These are phyloP conservation scores for Tardiomyces blankii DNA, from an alignment of 1,139 yeast genomes.

Conservation along the genomic window DNA sequence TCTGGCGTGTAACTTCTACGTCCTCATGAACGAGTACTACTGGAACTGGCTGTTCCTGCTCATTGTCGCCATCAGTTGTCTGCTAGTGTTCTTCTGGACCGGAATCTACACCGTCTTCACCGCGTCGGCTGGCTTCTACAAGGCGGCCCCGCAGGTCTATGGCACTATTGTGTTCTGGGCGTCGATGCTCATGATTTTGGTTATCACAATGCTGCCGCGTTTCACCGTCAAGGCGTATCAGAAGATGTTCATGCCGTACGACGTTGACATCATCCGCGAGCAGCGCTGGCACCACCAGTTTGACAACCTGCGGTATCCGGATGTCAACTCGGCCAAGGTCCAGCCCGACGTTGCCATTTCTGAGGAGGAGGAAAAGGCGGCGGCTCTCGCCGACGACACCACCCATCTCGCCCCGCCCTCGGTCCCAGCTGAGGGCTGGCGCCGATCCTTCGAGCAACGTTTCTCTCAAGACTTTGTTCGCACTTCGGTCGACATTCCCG, in stretches of 20 bases:
- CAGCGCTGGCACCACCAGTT: slow-evolving; percentile 16
- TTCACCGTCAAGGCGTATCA: slow-evolving; percentile 52
- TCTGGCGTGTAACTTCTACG: slow-evolving; percentile 68
- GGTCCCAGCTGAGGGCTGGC: neutral
- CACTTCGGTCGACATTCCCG: slow-evolving; percentile 10
- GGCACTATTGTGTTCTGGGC: slow-evolving; percentile 77
- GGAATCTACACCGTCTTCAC: slow-evolving; percentile 73
- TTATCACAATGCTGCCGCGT: slow-evolving; percentile 67
- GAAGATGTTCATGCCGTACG: slow-evolving; percentile 57
- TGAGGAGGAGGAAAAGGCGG: slow-evolving; percentile 4
- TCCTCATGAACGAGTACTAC: slow-evolving; percentile 70
- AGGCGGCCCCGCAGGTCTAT: slow-evolving; percentile 65
- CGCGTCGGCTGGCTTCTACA: slow-evolving; percentile 60
- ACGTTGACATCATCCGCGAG: slow-evolving; percentile 81
- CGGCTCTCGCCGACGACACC: slow-evolving; percentile 12
- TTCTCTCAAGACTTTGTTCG: slow-evolving; percentile 4
- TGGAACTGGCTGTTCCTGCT: slow-evolving; percentile 90
- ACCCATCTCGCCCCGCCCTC: slow-evolving; percentile 1
- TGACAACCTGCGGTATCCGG: slow-evolving; percentile 7
- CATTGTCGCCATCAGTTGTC: slow-evolving; percentile 52
- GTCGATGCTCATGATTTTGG: slow-evolving; percentile 56
- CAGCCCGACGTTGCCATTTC: slow-evolving; percentile 5
- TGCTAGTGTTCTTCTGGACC: slow-evolving; percentile 76
- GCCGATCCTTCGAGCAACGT: slow-evolving; percentile 1
- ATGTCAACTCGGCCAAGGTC: slow-evolving; percentile 4